Evolutionary conservation across 148 eudicot genomes (phyloP), one percentile per base, ranked within the genome.

Genomic region (Arbutus unedo): DNA sequence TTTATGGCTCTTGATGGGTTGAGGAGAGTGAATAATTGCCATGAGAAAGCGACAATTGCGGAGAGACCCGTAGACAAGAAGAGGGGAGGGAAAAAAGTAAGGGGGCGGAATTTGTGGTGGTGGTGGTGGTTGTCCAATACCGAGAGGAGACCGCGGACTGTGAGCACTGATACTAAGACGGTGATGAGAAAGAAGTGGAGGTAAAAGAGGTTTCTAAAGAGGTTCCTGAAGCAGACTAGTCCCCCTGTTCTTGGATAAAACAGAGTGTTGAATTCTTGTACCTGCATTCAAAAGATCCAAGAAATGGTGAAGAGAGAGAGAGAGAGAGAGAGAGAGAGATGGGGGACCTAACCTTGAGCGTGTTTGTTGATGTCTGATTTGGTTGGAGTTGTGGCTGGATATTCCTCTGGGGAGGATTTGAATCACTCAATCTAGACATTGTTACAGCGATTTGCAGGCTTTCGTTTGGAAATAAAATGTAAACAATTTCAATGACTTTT

Each of bases 361-460:
- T 85, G 81, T 71, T 85, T 82, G 48, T 31, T 15, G 74, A 23
- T 25, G 56, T 57, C 81, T 47, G 50, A 72, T n/a, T 38, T 19
- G 81, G 83, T 23, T 85, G 82, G 72, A 77, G 14, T 55, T 83
- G 81, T 38, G 76, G 84, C 8, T 66, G 79, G 3, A 64, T 77
- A 66, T 66, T 66, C 8, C 38, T 54, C 72, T 71, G 81, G 44
- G 66, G 43, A 60, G 68, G 71, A 56, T 71, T n/a, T 50, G 81
- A 72, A 50, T 81, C 78, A 73, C 48, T 77, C 75, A 86, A 71
- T 82, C 87, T 84, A 62, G 85, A 74, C 85, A 88, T 82, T 72
- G n/a, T 9, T 80, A 62, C 3, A 38, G 74, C 14, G 82, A 64
- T 80, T 18, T 70, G n/a, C 66, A 53, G 11, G 14, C 3, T 68